These are phyloP conservation scores for Sporothrix inflata DNA, from an alignment of 2,329 filamentous ascomycete species.

Conservation along the genomic window DNA sequence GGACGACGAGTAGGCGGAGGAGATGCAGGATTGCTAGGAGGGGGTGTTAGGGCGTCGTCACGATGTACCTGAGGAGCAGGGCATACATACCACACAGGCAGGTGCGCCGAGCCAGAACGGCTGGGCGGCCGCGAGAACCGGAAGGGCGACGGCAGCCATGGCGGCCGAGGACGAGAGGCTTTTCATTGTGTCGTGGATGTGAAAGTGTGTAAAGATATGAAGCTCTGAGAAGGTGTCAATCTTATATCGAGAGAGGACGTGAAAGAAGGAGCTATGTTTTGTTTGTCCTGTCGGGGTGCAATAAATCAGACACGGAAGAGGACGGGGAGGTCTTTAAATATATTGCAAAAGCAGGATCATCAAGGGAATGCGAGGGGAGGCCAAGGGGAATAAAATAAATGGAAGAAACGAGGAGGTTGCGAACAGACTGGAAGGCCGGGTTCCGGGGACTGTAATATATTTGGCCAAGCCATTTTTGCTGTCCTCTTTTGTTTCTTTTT, in stretches of 20 bases:
- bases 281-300: neutral
- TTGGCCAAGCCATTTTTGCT: slow-evolving; percentile 9
- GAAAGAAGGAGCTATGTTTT: neutral
- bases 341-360: neutral
- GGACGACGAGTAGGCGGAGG: slow-evolving; percentile 43
- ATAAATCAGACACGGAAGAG: neutral
- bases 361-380: neutral
- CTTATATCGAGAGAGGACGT: neutral
- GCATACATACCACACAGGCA: slow-evolving; percentile 47
- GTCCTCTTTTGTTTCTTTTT: neutral
- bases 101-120: slow-evolving; percentile 49
- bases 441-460: slow-evolving; percentile 8
- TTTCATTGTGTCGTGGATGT: slow-evolving; percentile 40
- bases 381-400: neutral
- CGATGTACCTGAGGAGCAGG: neutral
- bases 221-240: neutral
- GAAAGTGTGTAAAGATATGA: neutral
- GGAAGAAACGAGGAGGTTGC: neutral
- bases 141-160: slow-evolving; percentile 37
- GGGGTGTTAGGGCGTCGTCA: neutral
- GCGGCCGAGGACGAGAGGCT: slow-evolving; percentile 33
- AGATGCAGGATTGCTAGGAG: slow-evolving; percentile 48
- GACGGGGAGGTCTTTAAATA: neutral
- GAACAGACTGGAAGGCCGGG: slow-evolving; percentile 9
- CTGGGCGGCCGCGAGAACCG: slow-evolving; percentile 40